Evolutionary conservation across 352 stramenopile species (phyloP).

Genomic region (Phytophthora capsici): DNA sequence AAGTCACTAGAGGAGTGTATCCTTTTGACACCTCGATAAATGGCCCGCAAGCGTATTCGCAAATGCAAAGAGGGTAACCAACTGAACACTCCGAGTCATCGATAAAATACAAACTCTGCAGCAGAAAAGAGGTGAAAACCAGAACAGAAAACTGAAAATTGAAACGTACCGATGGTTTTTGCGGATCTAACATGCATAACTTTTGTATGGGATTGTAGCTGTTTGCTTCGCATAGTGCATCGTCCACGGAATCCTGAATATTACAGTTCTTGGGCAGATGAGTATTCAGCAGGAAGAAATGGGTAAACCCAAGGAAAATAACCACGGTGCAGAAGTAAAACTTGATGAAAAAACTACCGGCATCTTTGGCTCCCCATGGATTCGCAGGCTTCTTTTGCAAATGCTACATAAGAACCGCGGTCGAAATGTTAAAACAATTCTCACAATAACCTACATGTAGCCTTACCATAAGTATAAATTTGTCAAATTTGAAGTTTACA

Average conservation of each 20-base stretch:
- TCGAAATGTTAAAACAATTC: neutral
- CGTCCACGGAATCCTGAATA: slow-evolving; percentile 50
- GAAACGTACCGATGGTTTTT: slow-evolving; percentile 41
- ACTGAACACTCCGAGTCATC: slow-evolving; percentile 37
- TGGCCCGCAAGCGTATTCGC: slow-evolving; percentile 63
- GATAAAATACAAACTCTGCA: slow-evolving; percentile 57
- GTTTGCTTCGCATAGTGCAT: slow-evolving; percentile 39
- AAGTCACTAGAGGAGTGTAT: slow-evolving; percentile 47
- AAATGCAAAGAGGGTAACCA: slow-evolving; percentile 72
- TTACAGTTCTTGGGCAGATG: slow-evolving; percentile 62
- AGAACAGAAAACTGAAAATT: neutral
- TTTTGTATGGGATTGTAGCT: slow-evolving; percentile 41
- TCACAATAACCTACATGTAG: neutral
- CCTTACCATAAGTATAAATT: slow-evolving; percentile 67
- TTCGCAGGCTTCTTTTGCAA: slow-evolving; percentile 78
- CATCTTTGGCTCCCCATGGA: slow-evolving; percentile 79
- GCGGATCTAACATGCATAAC: slow-evolving; percentile 40
- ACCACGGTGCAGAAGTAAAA: slow-evolving; percentile 81
- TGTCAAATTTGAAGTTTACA: slow-evolving; percentile 88
- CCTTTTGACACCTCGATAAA: slow-evolving; percentile 52
- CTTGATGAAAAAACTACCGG: slow-evolving; percentile 88
- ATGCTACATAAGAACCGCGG: slow-evolving; percentile 26
- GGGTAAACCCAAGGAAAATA: slow-evolving; percentile 66
- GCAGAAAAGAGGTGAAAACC: slow-evolving; percentile 10
- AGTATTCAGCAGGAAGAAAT: slow-evolving; percentile 63